Evolutionary conservation across 345 rosid species (phyloP), one percentile per base, ranked within the genome.

Genomic region (Capsella bursapastoris): DNA sequence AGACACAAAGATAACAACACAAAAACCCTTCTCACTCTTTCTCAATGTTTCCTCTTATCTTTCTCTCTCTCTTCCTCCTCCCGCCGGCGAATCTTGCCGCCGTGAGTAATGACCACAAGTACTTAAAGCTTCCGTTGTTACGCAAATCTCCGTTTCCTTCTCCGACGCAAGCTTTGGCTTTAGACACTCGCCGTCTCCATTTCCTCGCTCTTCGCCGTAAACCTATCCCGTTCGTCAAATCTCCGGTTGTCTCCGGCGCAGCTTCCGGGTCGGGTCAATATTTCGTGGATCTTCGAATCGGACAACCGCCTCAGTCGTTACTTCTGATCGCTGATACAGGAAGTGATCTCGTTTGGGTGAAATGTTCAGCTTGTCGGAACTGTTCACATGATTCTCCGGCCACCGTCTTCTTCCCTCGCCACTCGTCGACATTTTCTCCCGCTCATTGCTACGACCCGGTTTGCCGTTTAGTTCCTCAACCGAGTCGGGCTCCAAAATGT

Each of bases 291-390:
- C 83, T 93, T 68, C 88, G 84, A 40, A 72, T 93, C 8, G 97
- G 98, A 5, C 79, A 91, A 16, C 98, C 97, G 2, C 93, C 97
- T 6, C 98, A 93, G 45, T 69, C 83, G 16, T 79, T 89, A 8
- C 88, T 83, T 75, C 77, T 93, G 53, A 89, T 90, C 34, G 93
- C 88, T 2, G 96, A 93, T 44, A 93, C 97, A 6, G 92, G 97
- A 53, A 90, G 97, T 70, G 97, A 90, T 75, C 97, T 93, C 47
- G 78, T 89, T 52, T 90, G 98, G 98, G 86, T 88, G 3, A 78
- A 83, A 44, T 93, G 98, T 82, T 88, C 98, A 37, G 84, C 98
- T 53, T 93, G 98, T 64, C 73, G 68, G 35, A 71, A 81, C 82
- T 87, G 90, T 81, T 81, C 83, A 38, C 40, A 47, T 35, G 88